These are phyloP conservation scores for Emericellopsis terricola DNA, from an alignment of 495 filamentous ascomycete species.

Conservation along the genomic window DNA sequence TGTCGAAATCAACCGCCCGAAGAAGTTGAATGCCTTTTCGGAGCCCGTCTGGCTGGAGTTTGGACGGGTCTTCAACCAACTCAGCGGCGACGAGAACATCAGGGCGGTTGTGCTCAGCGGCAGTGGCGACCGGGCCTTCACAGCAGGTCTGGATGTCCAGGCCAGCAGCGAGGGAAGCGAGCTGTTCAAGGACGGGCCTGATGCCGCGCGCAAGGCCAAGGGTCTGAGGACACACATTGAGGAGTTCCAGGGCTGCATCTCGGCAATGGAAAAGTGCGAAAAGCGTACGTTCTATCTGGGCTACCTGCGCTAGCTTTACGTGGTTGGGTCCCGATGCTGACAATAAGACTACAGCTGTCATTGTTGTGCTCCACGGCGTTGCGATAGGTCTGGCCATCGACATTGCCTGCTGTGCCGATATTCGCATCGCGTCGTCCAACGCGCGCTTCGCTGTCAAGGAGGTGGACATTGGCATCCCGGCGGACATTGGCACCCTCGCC, in stretches of 20 bases:
- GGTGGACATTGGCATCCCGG: conserved; percentile 87
- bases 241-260: conserved; percentile 65
- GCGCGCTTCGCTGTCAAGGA: conserved; percentile 72
- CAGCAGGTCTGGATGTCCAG: conserved; percentile 65
- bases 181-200: conserved; percentile 17
- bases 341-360: conserved; percentile 55
- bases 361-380: conserved; percentile 68
- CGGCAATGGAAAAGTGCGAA: conserved; percentile 64
- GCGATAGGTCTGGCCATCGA: conserved; percentile 74
- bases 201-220: conserved; percentile 50
- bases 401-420: conserved; percentile 56
- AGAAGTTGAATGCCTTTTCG: conserved; percentile 82
- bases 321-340: too few relatives aligned
- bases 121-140: conserved; percentile 71
- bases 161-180: conserved; percentile 30
- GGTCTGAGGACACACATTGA: conserved; percentile 45
- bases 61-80: conserved; percentile 46
- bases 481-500: conserved; percentile 77
- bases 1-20: conserved; percentile 81
- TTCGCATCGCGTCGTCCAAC: conserved; percentile 51
- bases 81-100: conserved; percentile 54
- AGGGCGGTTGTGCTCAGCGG: conserved; percentile 71
- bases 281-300: conserved; percentile 52
- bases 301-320: background rate
- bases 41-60: conserved; percentile 87